Evolutionary conservation across 257 asterid species (phyloP).

Genomic region (Eustoma russellianum): DNA sequence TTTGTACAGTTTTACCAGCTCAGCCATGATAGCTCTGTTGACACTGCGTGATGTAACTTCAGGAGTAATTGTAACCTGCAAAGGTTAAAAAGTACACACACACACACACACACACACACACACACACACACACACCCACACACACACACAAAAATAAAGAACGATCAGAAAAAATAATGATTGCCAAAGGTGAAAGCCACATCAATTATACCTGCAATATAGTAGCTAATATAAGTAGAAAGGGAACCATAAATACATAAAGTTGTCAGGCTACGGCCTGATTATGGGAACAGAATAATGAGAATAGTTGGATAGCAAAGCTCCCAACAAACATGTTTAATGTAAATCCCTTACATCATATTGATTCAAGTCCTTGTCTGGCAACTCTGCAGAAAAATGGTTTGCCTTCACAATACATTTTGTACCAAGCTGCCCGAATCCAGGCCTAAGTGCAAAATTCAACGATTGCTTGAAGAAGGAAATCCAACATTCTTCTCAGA

Average conservation of each 20-base stretch:
- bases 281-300: conserved; percentile 33
- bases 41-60: conserved; percentile 79
- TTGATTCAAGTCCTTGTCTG: conserved; percentile 88
- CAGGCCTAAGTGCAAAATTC: conserved; percentile 79
- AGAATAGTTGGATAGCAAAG: conserved; percentile 14
- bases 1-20: conserved; percentile 69
- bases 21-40: conserved; percentile 81
- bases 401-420: conserved; percentile 95
- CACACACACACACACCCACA: neutral
- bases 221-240: conserved; percentile 21
- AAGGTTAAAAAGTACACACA: conserved; percentile 4
- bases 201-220: conserved; percentile 27
- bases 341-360: conserved; percentile 68
- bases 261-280: conserved; percentile 24
- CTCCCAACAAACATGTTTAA: conserved; percentile 8
- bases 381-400: conserved; percentile 90
- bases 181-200: conserved; percentile 26
- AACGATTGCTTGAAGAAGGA: conserved; percentile 67
- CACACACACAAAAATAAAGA: too few species aligned
- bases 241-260: conserved; percentile 21
- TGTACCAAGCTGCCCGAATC: conserved; percentile 86
- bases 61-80: conserved; percentile 87
- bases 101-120: neutral
- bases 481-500: conserved; percentile 31
- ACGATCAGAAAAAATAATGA: conserved; percentile 36